A percentile compares a stretch with the other conserved stretches of the same genome.
Evolutionary conservation across 2,329 filamentous ascomycete species (phyloP).

Genomic region (Beauveria caledonica): DNA sequence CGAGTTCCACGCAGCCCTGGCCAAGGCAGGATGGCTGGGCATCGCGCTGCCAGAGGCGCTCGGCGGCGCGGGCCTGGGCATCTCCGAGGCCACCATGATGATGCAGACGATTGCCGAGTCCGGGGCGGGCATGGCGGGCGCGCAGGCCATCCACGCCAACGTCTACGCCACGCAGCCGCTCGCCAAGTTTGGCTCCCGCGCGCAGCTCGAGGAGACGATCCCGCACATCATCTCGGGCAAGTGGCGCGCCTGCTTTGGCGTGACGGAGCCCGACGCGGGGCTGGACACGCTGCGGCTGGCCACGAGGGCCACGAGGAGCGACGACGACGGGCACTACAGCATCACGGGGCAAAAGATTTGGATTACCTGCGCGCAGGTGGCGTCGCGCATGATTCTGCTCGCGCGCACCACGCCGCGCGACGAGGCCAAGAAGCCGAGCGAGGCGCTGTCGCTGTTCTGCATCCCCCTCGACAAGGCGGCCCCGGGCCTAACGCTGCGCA

Average conservation of each 20-base stretch:
- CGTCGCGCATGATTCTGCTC: slow-evolving; percentile 73
- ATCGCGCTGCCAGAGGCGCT: slow-evolving; percentile 69
- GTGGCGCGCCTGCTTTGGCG: slow-evolving; percentile 70
- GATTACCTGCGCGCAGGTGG: slow-evolving; percentile 80
- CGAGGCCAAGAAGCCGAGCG: slow-evolving; percentile 59
- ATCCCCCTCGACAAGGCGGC: slow-evolving; percentile 60
- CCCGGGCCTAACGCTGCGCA: slow-evolving; percentile 56
- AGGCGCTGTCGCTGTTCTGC: slow-evolving; percentile 73
- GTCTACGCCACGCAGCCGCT: slow-evolving; percentile 71
- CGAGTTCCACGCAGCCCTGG: slow-evolving; percentile 67
- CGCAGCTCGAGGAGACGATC: slow-evolving; percentile 56
- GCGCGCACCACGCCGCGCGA: slow-evolving; percentile 66
- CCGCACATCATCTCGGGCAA: slow-evolving; percentile 64
- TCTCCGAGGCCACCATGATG: slow-evolving; percentile 81
- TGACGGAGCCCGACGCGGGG: slow-evolving; percentile 76
- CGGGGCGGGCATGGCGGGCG: slow-evolving; percentile 70
- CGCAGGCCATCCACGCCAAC: slow-evolving; percentile 55
- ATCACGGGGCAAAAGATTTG: slow-evolving; percentile 79
- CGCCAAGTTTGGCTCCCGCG: slow-evolving; percentile 60
- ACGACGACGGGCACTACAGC: slow-evolving; percentile 42
- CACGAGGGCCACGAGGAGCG: slow-evolving; percentile 49
- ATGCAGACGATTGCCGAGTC: slow-evolving; percentile 73
- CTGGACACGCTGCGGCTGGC: slow-evolving; percentile 67
- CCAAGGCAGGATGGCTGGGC: slow-evolving; percentile 71
- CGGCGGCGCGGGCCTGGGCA: slow-evolving; percentile 67